A percentile compares a stretch with the other conserved stretches of the same genome.
Conservation (phyloP, 306 rosid genomes). For the Corylus avellana region DNA sequence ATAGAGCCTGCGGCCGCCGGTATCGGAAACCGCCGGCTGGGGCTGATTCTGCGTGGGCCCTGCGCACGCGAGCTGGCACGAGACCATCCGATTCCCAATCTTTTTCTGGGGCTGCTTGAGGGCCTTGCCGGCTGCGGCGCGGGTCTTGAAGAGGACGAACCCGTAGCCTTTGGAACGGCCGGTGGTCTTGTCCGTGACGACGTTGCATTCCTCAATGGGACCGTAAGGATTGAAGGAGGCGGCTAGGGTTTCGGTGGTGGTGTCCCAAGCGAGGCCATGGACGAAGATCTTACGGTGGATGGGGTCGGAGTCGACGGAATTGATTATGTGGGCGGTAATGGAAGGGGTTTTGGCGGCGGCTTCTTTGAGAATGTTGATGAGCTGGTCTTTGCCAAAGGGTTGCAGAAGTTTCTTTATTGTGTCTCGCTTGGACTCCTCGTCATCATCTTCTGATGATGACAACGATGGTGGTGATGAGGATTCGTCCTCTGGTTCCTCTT, state of each 20-base stretch:
- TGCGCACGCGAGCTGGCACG: neutral
- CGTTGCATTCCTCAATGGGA: neutral
- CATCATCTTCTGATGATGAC: neutral
- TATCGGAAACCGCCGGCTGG: neutral
- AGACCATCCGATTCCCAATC: neutral
- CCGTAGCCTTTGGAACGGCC: conserved; percentile 46
- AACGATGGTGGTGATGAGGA: neutral
- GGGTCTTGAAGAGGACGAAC: conserved; percentile 23
- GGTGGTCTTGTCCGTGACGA: conserved; percentile 37
- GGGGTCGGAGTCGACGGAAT: neutral
- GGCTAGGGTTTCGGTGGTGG: neutral
- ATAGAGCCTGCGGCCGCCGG: neutral
- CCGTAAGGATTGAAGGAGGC: neutral
- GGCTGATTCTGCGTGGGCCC: neutral
- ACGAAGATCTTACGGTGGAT: neutral
- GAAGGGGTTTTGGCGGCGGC: neutral
- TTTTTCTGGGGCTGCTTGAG: neutral
- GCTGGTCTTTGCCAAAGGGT: neutral
- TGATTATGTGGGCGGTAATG: neutral
- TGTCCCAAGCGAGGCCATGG: neutral
- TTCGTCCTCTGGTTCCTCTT: neutral
- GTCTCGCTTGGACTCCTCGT: neutral
- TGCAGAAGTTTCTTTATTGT: neutral
- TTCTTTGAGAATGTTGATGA: neutral
- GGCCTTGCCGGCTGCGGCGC: conserved; percentile 1